These are phyloP conservation scores for Saccharum spontaneum DNA, from an alignment of 176 grass and related monocot species.

Conservation along the genomic window DNA sequence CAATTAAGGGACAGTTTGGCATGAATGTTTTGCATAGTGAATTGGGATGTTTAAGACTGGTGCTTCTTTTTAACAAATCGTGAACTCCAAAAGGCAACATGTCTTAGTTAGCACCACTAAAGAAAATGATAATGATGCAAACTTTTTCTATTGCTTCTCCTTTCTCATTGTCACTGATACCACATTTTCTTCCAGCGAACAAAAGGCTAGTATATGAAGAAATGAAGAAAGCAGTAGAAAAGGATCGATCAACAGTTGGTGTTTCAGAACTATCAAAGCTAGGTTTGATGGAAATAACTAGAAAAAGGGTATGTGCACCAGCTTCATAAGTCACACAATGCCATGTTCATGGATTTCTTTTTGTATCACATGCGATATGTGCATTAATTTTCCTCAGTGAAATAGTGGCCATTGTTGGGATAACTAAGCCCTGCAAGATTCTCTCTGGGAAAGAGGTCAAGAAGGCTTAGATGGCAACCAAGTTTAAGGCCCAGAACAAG, in stretches of 20 bases:
- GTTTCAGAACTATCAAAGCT: slow-evolving; percentile 90
- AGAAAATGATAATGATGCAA: slow-evolving; percentile 9
- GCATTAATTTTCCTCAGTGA: neutral
- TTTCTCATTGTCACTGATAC: slow-evolving; percentile 31
- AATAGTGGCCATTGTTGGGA: neutral
- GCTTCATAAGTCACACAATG: neutral
- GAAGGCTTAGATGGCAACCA: neutral
- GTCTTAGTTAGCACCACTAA: slow-evolving; percentile 5
- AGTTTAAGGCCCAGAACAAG: neutral
- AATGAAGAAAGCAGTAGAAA: slow-evolving; percentile 88
- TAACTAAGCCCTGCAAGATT: neutral
- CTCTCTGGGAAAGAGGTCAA: neutral
- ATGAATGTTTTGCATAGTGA: neutral
- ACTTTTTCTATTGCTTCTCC: neutral
- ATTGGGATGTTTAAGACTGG: neutral
- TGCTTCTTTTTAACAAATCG: neutral
- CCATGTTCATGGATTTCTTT: slow-evolving; percentile 7
- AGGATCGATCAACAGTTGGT: slow-evolving; percentile 79
- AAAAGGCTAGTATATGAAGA: slow-evolving; percentile 84
- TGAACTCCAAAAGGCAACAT: neutral
- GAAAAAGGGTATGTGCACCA: slow-evolving; percentile 73
- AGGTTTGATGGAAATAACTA: slow-evolving; percentile 95
- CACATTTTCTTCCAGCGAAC: slow-evolving; percentile 57
- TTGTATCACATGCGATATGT: neutral
- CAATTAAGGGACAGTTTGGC: neutral